A percentile compares a stretch with the other conserved stretches of the same genome.
These are phyloP conservation scores for Chalciporus chontae DNA, from an alignment of 768 basidiomycete species.

Conservation along the genomic window DNA sequence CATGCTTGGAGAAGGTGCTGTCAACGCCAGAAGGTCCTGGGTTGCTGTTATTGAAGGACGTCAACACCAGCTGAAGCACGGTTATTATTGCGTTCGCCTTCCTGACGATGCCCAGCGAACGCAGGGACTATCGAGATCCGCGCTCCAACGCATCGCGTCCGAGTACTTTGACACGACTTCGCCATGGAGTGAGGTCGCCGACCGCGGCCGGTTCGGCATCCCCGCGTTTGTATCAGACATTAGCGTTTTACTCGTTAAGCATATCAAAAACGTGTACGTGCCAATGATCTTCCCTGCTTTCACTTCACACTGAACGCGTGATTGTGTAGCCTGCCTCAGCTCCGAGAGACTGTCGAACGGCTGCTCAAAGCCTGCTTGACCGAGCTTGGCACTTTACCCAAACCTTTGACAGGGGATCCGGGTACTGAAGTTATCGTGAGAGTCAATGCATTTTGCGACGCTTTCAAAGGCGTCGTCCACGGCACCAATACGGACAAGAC, in stretches of 20 bases:
- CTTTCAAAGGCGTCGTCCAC: conserved; percentile 30
- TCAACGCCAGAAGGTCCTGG: conserved; percentile 42
- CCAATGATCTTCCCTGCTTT: background rate
- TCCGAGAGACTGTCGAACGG: conserved; percentile 37
- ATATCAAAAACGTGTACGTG: conserved; percentile 54
- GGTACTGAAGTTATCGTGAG: conserved; percentile 43
- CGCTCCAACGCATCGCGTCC: conserved; percentile 35
- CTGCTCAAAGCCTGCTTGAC: conserved; percentile 35
- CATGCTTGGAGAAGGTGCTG: conserved; percentile 41
- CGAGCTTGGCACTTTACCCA: conserved; percentile 41
- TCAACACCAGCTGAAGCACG: conserved; percentile 43
- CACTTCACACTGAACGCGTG: background rate
- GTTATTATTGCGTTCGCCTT: conserved; percentile 66
- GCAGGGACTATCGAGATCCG: conserved; percentile 32
- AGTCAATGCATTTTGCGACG: conserved; percentile 44
- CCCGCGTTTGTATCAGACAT: conserved; percentile 48
- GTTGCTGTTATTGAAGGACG: conserved; percentile 49
- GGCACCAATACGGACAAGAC: conserved; percentile 33
- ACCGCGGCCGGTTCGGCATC: conserved; percentile 53
- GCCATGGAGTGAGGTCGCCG: conserved; percentile 52
- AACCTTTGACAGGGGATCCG: conserved; percentile 35
- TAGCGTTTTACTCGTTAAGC: conserved; percentile 46
- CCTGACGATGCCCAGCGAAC: conserved; percentile 56
- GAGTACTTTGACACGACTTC: conserved; percentile 44
- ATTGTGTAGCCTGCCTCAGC: conserved; percentile 43